Conservation (phyloP, 768 basidiomycete species). For the Pleurotus pulmonarius region DNA sequence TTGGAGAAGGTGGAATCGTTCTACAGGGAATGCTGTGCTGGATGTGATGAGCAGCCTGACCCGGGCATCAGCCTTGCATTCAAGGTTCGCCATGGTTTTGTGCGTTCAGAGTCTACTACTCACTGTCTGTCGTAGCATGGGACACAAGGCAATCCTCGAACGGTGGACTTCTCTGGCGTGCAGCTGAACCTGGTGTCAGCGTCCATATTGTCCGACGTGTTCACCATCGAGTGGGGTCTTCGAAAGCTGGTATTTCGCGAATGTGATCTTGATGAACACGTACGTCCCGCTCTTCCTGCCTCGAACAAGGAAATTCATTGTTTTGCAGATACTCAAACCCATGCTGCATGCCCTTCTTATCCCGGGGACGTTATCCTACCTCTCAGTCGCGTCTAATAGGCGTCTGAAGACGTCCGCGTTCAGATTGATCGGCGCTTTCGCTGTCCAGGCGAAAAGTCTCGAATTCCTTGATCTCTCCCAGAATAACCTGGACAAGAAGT, state of each 20-base stretch:
- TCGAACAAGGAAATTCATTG: constrained; percentile 1
- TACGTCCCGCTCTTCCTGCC: constrained; percentile 28
- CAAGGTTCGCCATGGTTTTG: constrained; percentile 45
- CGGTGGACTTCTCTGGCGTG: constrained; percentile 77
- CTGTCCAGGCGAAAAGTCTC: constrained; percentile 70
- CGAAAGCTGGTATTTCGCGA: constrained; percentile 81
- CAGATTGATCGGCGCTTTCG: constrained; percentile 74
- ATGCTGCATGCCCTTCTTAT: constrained; percentile 89
- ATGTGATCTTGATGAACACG: constrained; percentile 83
- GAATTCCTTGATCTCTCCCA: constrained; percentile 91
- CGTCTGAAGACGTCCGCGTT: constrained; percentile 76
- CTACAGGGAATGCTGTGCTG: constrained; percentile 81
- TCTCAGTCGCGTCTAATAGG: constrained; percentile 85
- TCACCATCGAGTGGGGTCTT: constrained; percentile 91
- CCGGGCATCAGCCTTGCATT: constrained; percentile 62
- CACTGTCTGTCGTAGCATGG: constrained; percentile 38
- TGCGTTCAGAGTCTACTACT: not conserved
- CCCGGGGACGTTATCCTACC: constrained; percentile 70
- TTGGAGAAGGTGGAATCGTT: constrained; percentile 81
- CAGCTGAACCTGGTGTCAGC: constrained; percentile 69
- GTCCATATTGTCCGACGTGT: constrained; percentile 84
- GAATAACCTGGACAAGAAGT: constrained; percentile 78
- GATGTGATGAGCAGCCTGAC: constrained; percentile 70
- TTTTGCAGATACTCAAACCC: constrained; percentile 71
- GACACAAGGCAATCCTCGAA: constrained; percentile 53